Evolutionary conservation across 1,139 yeast genomes (phyloP).

Genomic region (Spencermartinsiella ligniputridi): DNA sequence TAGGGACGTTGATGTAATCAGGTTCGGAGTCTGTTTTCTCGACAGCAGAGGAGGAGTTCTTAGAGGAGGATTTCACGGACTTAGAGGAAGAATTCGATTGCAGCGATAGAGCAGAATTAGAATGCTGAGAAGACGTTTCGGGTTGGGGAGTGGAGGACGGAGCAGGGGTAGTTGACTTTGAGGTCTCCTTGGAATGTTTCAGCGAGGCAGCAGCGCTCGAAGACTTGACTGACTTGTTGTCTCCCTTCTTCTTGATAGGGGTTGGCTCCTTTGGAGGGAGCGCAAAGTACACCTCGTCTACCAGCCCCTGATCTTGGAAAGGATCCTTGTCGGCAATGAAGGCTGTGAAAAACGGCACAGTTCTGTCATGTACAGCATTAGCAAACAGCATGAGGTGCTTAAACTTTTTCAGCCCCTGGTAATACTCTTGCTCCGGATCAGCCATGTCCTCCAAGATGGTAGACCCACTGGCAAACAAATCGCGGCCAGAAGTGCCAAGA

Average conservation of each 20-base stretch:
- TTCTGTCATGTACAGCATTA: slow-evolving; percentile 70
- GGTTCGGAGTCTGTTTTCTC: not conserved
- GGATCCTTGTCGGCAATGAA: slow-evolving; percentile 47
- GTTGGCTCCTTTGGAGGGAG: not conserved
- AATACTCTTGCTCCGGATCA: slow-evolving; percentile 48
- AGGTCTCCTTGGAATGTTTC: no score
- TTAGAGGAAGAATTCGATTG: no score
- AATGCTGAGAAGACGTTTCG: no score
- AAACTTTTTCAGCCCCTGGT: slow-evolving; percentile 54
- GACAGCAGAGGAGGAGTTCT: no score
- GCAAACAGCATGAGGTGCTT: slow-evolving; percentile 58
- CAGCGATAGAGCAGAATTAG: no score
- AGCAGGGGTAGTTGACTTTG: no score
- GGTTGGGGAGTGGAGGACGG: no score
- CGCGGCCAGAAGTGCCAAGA: slow-evolving; percentile 71
- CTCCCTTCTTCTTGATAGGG: not conserved
- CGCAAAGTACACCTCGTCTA: slow-evolving; percentile 19
- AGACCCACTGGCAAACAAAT: slow-evolving; percentile 51
- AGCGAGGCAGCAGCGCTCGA: no score
- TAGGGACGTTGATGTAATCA: slow-evolving; percentile 10
- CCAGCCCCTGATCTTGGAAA: slow-evolving; percentile 32
- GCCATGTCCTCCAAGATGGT: slow-evolving; percentile 47
- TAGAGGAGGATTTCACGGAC: no score
- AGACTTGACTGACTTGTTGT: not conserved
- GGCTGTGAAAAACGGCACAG: slow-evolving; percentile 54